Base-by-base conservation (phyloP, 2,329 filamentous ascomycete species). In the Dryadomyces quercivorus region DNA sequence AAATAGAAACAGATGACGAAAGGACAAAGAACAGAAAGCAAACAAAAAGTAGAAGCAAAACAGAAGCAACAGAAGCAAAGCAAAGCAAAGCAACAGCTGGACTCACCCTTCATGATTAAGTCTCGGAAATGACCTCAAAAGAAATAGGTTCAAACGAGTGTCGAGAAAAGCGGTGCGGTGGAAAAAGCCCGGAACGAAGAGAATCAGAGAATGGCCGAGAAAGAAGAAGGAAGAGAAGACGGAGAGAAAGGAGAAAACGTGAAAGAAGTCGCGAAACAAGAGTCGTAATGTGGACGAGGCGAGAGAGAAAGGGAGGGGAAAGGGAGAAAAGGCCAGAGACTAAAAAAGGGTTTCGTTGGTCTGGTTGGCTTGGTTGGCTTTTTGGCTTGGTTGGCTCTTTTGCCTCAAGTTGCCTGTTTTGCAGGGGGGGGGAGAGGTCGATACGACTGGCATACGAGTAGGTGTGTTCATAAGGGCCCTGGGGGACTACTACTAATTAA, bases 121-220 rank as follows among this genome's bases (percentile, higher is more conserved):
- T 31, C 26, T 31, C 26, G 26, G 8, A 31, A 31, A 8, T 31
- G 26, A 31, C 26, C n/a, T n/a, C n/a, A 8, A 31, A 31, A 8
- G 8, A 31, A 31, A 31, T 31, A 31, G 26, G 26, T 31, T 31
- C 26, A 31, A 31, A 31, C 26, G 60, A 61, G 57, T 45, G 56
- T 49, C 36, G 6, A 48, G 36, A 53, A 43, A 20, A 31, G 26
- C 26, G 26, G 8, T 8, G 26, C 26, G 26, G 26, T 31, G 26
- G 8, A 31, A 31, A 31, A 31, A 31, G 26, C 26, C 26, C n/a
- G n/a, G n/a, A n/a, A 8, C 8, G 4, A 31, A 31, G 26, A 31
- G 26, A 31, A 40, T 5, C 10, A 40, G 36, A 40, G 36, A 40
- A 16, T 13, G 36, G 15, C 3, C 10, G 10, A 40, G 36, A 40